phyloP scores from a whole-genome alignment of 2,329 filamentous ascomycete species.

The Colletotrichum sp. region DNA sequence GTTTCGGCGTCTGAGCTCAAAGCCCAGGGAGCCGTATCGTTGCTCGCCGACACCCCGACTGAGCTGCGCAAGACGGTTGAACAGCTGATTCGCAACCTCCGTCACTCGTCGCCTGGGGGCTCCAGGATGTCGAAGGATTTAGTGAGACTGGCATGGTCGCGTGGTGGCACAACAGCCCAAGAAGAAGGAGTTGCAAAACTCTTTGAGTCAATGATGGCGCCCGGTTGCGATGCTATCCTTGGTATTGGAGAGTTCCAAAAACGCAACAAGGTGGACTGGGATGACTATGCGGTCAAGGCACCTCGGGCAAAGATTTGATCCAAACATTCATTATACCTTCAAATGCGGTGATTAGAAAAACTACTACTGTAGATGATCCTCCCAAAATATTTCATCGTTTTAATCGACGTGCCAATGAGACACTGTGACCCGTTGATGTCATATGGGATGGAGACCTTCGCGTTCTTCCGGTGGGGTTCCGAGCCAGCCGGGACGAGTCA shows the following conservation, averaged over 20 bases:
- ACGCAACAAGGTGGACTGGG: neutral
- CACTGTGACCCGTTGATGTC: neutral
- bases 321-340: neutral
- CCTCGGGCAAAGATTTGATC: neutral
- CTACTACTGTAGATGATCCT: neutral
- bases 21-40: neutral
- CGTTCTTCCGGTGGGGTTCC: neutral
- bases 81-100: neutral
- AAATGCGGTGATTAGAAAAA: accelerated
- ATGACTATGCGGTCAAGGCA: neutral
- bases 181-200: neutral
- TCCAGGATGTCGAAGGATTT: neutral
- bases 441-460: neutral
- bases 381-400: accelerated
- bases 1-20: neutral
- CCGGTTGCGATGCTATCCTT: neutral
- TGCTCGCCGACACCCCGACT: neutral
- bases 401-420: accelerated
- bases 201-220: neutral
- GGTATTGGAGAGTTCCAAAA: neutral
- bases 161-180: neutral
- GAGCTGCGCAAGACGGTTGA: neutral
- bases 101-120: neutral
- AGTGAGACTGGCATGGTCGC: neutral
- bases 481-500: neutral